phyloP scores from a whole-genome alignment of 495 filamentous ascomycete species.

The Oleoguttula mirabilis region DNA sequence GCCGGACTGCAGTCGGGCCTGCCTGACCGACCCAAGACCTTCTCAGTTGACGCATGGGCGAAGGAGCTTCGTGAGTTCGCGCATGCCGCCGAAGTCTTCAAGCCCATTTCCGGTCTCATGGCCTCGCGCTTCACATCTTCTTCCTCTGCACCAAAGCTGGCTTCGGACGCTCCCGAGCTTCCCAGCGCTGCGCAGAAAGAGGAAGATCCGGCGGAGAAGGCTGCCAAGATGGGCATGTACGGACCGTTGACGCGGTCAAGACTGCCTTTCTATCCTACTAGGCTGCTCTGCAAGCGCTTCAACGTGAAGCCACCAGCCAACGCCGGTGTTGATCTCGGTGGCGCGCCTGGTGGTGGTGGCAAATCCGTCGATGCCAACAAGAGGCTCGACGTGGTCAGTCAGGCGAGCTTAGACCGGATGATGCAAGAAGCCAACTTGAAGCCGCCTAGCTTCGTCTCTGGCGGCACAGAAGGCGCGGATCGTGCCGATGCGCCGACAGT shows the following conservation, averaged over 20 bases:
- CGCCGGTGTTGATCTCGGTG: slow-evolving; percentile 44
- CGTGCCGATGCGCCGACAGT: slow-evolving; percentile 24
- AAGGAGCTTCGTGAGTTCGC: slow-evolving; percentile 78
- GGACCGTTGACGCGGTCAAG: slow-evolving; percentile 68
- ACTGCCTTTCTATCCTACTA: slow-evolving; percentile 64
- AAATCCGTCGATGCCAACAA: slow-evolving; percentile 9
- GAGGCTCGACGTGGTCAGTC: slow-evolving; percentile 33
- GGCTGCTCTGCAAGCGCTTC: slow-evolving; percentile 86
- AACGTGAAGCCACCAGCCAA: slow-evolving; percentile 66
- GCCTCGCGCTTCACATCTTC: slow-evolving; percentile 83
- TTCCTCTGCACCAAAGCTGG: slow-evolving; percentile 29
- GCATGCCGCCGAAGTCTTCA: slow-evolving; percentile 82
- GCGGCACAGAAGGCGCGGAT: slow-evolving; percentile 10
- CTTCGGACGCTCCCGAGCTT: slow-evolving; percentile 33
- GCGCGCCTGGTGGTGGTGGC: slow-evolving; percentile 14
- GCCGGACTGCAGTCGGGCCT: slow-evolving; percentile 51
- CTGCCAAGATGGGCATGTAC: slow-evolving; percentile 88
- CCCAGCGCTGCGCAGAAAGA: slow-evolving; percentile 38
- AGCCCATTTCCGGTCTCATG: slow-evolving; percentile 82
- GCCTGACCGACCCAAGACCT: slow-evolving; percentile 37
- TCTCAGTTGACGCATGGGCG: slow-evolving; percentile 60
- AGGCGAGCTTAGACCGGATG: slow-evolving; percentile 42
- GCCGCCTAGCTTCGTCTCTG: slow-evolving; percentile 5
- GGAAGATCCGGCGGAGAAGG: slow-evolving; percentile 70
- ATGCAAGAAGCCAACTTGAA: slow-evolving; percentile 33